These are phyloP conservation scores for Neurospora sp. DNA, from an alignment of 2,329 filamentous ascomycete species.

Conservation along the genomic window DNA sequence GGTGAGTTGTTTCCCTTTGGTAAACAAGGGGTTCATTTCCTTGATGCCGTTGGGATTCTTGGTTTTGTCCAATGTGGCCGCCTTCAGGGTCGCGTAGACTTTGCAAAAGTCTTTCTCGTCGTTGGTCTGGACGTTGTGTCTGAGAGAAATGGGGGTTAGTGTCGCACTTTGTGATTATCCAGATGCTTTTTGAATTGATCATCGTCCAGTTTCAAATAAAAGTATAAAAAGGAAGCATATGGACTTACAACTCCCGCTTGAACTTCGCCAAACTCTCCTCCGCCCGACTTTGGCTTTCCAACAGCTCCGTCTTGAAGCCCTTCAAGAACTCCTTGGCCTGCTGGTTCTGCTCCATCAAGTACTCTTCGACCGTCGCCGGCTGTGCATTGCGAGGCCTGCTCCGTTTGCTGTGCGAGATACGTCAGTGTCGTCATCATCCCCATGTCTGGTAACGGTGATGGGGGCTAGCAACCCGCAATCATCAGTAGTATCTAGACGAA, in stretches of 20 bases:
- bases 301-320: slow-evolving; percentile 17
- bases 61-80: not conserved
- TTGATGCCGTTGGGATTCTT: not conserved
- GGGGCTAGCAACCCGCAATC: not conserved
- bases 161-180: not conserved
- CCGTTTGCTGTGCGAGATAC: not conserved
- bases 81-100: slow-evolving; percentile 3
- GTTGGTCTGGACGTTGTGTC: not conserved
- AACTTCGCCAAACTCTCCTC: slow-evolving; percentile 15
- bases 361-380: slow-evolving; percentile 18
- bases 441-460: not conserved
- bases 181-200: not conserved
- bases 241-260: slow-evolving; percentile 22
- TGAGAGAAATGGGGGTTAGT: not conserved
- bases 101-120: slow-evolving; percentile 1
- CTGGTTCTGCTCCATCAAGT: slow-evolving; percentile 18
- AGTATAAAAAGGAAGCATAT: not conserved
- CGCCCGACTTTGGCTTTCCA: slow-evolving; percentile 13
- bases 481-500: not conserved
- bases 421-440: not conserved
- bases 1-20: slow-evolving; percentile 9
- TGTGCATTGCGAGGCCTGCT: not conserved
- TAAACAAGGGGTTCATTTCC: slow-evolving; percentile 7
- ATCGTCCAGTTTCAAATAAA: not conserved
- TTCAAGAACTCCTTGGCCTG: slow-evolving; percentile 22